Conservation (phyloP, 1,284 basidiomycete genomes). For the Cystobasidiaceae sp. region DNA sequence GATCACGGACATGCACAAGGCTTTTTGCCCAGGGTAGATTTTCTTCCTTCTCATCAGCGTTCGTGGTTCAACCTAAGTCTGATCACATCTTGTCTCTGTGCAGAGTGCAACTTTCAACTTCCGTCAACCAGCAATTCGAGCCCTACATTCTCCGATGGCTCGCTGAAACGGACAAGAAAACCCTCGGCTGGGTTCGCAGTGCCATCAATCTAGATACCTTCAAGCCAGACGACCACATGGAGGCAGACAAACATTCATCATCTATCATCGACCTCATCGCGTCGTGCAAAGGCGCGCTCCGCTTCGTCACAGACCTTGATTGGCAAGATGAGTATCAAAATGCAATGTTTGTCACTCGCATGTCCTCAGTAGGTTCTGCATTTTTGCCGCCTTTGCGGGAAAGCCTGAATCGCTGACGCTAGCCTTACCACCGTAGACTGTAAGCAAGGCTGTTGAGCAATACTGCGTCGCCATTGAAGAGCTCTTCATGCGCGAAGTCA, state of each 20-base stretch:
- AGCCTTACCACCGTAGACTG: slow-evolving; percentile 57
- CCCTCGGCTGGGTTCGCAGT: slow-evolving; percentile 88
- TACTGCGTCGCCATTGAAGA: slow-evolving; percentile 84
- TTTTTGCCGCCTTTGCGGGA: neutral
- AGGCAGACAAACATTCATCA: slow-evolving; percentile 70
- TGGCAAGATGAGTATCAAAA: slow-evolving; percentile 89
- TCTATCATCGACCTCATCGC: slow-evolving; percentile 95
- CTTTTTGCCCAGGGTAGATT: slow-evolving; percentile 72
- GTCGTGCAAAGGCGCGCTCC: slow-evolving; percentile 82
- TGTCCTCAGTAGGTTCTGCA: slow-evolving; percentile 62
- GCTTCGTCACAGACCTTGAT: slow-evolving; percentile 78
- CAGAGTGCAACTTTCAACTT: slow-evolving; percentile 26
- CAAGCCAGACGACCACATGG: slow-evolving; percentile 42
- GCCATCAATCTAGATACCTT: slow-evolving; percentile 69
- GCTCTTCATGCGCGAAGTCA: slow-evolving; percentile 90
- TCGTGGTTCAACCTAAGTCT: slow-evolving; percentile 11
- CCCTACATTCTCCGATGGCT: slow-evolving; percentile 87
- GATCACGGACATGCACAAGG: slow-evolving; percentile 68
- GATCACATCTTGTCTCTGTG: neutral
- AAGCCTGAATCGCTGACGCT: neutral
- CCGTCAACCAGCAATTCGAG: slow-evolving; percentile 64
- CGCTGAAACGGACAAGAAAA: slow-evolving; percentile 80
- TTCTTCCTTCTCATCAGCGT: no score
- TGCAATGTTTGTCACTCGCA: slow-evolving; percentile 78
- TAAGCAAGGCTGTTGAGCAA: slow-evolving; percentile 84